Conservation (phyloP, 495 filamentous ascomycete genomes). For the Hypoxylon lienhwacheense region DNA sequence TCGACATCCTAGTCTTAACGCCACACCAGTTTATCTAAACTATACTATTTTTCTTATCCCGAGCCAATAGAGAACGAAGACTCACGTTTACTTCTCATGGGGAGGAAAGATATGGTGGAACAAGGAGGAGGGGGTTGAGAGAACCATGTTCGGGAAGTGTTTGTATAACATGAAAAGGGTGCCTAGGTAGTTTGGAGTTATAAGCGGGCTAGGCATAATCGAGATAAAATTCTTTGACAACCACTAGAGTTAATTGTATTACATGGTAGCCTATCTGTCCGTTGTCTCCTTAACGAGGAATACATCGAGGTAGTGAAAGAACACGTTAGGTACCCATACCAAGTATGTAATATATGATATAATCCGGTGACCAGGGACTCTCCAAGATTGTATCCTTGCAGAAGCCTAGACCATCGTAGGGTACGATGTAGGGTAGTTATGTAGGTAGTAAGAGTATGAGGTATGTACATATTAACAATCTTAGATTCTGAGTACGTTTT, state of each 20-base stretch:
- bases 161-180: constrained; percentile 25
- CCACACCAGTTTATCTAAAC: constrained; percentile 5
- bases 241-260: constrained; percentile 7
- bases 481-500: too few species aligned
- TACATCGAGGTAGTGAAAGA: too few species aligned
- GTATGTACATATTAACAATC: too few species aligned
- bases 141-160: constrained; percentile 2
- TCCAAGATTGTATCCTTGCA: too few species aligned
- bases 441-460: too few species aligned
- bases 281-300: too few species aligned
- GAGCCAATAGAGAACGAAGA: constrained; percentile 26
- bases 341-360: too few species aligned
- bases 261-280: background rate
- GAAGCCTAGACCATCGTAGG: too few species aligned
- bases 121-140: constrained; percentile 6
- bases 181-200: constrained; percentile 27
- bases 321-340: too few species aligned
- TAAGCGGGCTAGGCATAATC: constrained; percentile 24
- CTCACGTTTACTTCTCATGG: constrained; percentile 23
- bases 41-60: constrained; percentile 11
- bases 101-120: too few species aligned
- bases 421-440: too few species aligned
- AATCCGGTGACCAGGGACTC: too few species aligned
- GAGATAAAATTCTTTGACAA: constrained; percentile 14
- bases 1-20: background rate